phyloP scores from a whole-genome alignment of 176 grass and related monocot genomes.

The Triticum urartu region DNA sequence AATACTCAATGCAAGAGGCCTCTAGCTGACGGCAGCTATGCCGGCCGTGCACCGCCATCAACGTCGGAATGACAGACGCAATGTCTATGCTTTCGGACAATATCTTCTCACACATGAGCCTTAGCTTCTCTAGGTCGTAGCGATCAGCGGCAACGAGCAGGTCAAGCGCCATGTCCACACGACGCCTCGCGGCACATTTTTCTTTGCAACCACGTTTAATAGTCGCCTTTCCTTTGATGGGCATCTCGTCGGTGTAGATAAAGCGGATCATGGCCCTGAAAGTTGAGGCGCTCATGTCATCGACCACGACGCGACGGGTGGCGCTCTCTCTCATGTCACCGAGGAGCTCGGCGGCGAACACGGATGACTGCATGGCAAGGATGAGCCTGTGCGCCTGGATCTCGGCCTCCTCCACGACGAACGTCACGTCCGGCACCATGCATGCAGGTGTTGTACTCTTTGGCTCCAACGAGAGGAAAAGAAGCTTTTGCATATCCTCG shows the following conservation, averaged over 20 bases:
- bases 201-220: no score
- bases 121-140: no score
- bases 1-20: no score
- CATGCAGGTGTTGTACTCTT: background rate
- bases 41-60: no score
- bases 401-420: background rate
- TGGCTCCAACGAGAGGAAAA: background rate
- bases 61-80: no score
- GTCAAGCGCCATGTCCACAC: no score
- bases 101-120: no score
- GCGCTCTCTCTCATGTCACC: background rate
- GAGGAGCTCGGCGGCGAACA: background rate
- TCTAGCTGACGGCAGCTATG: no score
- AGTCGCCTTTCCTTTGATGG: background rate
- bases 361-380: background rate
- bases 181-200: no score
- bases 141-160: no score
- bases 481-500: background rate
- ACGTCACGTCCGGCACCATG: background rate
- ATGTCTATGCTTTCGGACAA: no score
- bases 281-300: background rate
- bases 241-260: background rate
- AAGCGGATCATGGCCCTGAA: background rate
- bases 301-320: background rate
- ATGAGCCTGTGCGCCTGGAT: background rate